phyloP scores from a whole-genome alignment of 1,284 basidiomycete species.

The Sporisorium iseilematis-ciliati region DNA sequence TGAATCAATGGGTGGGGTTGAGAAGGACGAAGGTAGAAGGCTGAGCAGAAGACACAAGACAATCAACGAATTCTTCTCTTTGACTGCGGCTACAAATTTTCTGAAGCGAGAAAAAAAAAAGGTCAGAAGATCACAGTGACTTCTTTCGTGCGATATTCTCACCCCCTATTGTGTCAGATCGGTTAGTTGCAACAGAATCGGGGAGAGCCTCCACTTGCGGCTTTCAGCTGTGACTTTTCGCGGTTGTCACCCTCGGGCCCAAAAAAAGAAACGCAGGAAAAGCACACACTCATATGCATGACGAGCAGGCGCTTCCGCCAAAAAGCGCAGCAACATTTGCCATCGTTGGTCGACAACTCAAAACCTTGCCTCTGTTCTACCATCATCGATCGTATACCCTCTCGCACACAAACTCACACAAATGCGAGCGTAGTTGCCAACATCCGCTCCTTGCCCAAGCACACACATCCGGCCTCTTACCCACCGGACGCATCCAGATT shows the following conservation, averaged over 20 bases:
- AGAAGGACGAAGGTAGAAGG: not conserved
- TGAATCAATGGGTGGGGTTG: slow-evolving; percentile 5
- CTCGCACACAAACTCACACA: not conserved
- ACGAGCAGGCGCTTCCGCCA: not conserved
- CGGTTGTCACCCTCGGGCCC: not conserved
- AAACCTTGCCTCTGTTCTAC: not conserved
- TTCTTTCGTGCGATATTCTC: slow-evolving; percentile 17
- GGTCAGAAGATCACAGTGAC: slow-evolving; percentile 9
- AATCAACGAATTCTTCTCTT: slow-evolving; percentile 9
- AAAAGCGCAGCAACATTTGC: slow-evolving; percentile 12
- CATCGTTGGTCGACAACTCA: not conserved
- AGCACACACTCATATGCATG: slow-evolving; percentile 8
- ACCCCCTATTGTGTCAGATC: slow-evolving; percentile 29
- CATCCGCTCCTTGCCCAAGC: not conserved
- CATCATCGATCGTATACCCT: slow-evolving; percentile 4
- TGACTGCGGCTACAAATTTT: slow-evolving; percentile 42
- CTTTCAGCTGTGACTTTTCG: slow-evolving; percentile 30
- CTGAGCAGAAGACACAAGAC: not conserved
- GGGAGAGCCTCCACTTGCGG: slow-evolving; percentile 22
- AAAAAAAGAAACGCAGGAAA: slow-evolving; percentile 9
- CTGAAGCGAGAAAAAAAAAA: slow-evolving; percentile 9
- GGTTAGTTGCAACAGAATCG: not conserved
- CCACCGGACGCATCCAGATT: not conserved
- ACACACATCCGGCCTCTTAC: too few relatives aligned
- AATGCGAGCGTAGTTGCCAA: not conserved